Evolutionary conservation across 768 basidiomycete genomes (phyloP), one percentile per base, ranked within the genome.

Genomic region (Suillus cothurnatus): DNA sequence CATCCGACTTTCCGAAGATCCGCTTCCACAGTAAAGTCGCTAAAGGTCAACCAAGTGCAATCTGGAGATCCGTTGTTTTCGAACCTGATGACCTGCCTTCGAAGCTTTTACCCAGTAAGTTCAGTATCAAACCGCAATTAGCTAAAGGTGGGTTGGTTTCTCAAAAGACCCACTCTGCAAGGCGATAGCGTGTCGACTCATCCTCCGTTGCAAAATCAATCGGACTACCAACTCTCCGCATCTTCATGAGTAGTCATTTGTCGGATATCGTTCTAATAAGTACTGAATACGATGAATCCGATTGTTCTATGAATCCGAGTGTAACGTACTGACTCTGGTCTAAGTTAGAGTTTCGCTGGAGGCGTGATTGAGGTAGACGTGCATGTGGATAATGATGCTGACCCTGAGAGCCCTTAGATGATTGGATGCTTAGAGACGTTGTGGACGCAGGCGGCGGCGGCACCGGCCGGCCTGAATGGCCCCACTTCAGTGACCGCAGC

Each of bases 401-500:
- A 60, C 69, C 75, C 57, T 78, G 78, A 38, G 77, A 71, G 38
- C 73, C 68, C 3, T 83, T 81, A 0, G 81, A 82, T 3, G 88
- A 88, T 34, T 88, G 83, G 0, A 89, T 90, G 65, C 86, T 88
- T 3, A 87, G 77, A 12, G 88, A 89, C 1, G 82, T 78, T 2
- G 85, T 81, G 1, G 85, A 86, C 0, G 78, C 69, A 41, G 79
- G 69, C 0, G 70, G 69, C 12, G n/a, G n/a, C n/a, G 68, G 68
- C 34, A 68, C 66, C 1, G 61, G 63, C 53, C 74, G 76, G 59
- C 79, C 81, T 2, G 79, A 73, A 63, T 81, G 78, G 62, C 73
- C 80, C 70, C 83, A 81, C 76, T 86, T 92, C 69, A 94, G 73
- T 41, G 86, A 84, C 68, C 85, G 80, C 64, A 94, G 76, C 85